These are phyloP conservation scores for Petrea volubilis DNA, from an alignment of 257 asterid genomes.

Conservation along the genomic window DNA sequence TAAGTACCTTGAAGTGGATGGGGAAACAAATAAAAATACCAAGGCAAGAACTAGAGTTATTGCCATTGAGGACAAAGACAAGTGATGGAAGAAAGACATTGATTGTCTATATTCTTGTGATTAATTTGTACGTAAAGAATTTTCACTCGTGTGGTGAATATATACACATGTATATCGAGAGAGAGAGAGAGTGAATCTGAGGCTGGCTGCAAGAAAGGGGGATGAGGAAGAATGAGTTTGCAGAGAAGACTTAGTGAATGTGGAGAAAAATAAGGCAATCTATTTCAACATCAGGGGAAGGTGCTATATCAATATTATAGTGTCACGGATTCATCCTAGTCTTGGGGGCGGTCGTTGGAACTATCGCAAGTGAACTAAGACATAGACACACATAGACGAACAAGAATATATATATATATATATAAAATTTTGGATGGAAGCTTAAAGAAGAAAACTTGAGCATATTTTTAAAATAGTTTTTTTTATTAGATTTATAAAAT, in stretches of 20 bases:
- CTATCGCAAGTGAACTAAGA: constrained; percentile 1
- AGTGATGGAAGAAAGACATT: background rate
- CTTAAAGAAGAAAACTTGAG: background rate
- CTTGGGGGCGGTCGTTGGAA: constrained; percentile 33
- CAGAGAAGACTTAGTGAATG: background rate
- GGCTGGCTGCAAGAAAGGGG: background rate
- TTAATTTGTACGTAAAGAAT: background rate
- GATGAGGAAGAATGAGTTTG: constrained; percentile 19
- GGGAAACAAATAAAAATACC: constrained; percentile 28
- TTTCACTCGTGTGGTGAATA: background rate
- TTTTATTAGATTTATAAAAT: too few relatives aligned
- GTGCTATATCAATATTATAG: constrained; percentile 29
- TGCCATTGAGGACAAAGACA: constrained; percentile 13
- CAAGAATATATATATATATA: background rate
- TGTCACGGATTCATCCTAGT: constrained; percentile 17
- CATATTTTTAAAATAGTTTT: background rate
- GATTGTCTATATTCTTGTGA: background rate
- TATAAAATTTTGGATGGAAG: background rate
- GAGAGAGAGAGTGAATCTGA: constrained; percentile 2
- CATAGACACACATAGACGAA: background rate
- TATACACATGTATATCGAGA: background rate
- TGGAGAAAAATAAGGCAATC: constrained; percentile 17
- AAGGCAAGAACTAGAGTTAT: constrained; percentile 16
- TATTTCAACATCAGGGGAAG: constrained; percentile 25
- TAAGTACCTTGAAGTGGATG: constrained; percentile 50